Evolutionary conservation across 2,329 filamentous ascomycete genomes (phyloP).

Genomic region (Capronia epimyces): DNA sequence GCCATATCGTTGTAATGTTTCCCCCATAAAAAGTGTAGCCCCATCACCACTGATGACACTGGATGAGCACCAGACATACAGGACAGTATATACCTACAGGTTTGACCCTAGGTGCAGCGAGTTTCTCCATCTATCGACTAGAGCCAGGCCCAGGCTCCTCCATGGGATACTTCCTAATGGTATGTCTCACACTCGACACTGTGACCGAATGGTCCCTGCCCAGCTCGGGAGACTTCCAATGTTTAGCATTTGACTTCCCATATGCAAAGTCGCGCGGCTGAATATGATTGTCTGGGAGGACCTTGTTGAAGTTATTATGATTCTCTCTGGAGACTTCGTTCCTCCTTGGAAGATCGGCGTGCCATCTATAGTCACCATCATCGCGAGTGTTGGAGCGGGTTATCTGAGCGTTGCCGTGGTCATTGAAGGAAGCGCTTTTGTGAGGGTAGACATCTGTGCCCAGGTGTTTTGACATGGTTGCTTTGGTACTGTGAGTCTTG

Average conservation of each 20-base stretch:
- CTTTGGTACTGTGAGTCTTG: conserved; percentile 4
- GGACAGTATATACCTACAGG: too few species aligned
- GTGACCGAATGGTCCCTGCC: not conserved
- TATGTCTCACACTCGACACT: not conserved
- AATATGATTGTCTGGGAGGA: not conserved
- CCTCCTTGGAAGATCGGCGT: not conserved
- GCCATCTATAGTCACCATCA: not conserved
- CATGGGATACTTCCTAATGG: not conserved
- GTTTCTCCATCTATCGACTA: too few species aligned
- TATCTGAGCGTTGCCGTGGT: conserved; percentile 1
- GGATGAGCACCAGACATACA: too few species aligned
- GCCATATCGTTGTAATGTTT: too few species aligned
- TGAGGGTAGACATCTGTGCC: not conserved
- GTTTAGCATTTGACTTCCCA: not conserved
- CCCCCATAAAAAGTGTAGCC: too few species aligned
- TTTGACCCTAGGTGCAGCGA: too few species aligned
- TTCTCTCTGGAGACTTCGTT: not conserved
- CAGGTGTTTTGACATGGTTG: conserved; percentile 1
- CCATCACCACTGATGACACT: too few species aligned
- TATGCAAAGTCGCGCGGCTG: conserved; percentile 1
- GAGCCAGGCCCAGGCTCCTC: too few species aligned
- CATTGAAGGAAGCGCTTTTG: not conserved
- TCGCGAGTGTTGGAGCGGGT: not conserved
- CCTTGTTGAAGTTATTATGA: conserved; percentile 5
- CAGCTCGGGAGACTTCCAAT: not conserved